Evolutionary conservation across 2,329 filamentous ascomycete genomes (phyloP).

Genomic region (Alternaria consortialis): DNA sequence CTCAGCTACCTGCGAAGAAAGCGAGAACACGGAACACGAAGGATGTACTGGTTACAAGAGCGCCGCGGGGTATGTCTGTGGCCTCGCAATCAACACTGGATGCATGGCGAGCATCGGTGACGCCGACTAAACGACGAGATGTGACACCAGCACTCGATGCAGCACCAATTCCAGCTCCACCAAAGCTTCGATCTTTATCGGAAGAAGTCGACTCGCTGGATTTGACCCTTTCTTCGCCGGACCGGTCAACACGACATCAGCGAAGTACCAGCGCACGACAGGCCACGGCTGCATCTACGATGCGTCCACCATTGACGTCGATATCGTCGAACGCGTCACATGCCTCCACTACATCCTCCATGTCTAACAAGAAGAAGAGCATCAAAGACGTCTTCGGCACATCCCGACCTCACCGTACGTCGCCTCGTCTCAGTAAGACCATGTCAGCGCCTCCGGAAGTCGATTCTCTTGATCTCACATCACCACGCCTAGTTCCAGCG

Average conservation of each 20-base stretch:
- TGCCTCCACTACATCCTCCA: conserved; percentile 10
- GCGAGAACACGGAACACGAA: conserved; percentile 23
- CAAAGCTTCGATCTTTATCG: conserved; percentile 22
- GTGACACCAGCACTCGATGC: conserved; percentile 9
- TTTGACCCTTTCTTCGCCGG: conserved; percentile 40
- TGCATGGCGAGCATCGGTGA: conserved; percentile 38
- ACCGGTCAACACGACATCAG: neutral
- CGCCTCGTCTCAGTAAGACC: conserved; percentile 32
- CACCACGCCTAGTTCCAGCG: conserved; percentile 4
- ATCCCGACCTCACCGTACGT: conserved; percentile 28
- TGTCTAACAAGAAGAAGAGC: conserved; percentile 6
- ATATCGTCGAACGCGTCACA: conserved; percentile 40
- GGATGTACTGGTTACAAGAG: conserved; percentile 9
- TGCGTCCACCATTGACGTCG: conserved; percentile 36
- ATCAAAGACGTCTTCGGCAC: conserved; percentile 3
- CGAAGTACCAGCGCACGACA: conserved; percentile 5
- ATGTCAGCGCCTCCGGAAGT: conserved; percentile 20
- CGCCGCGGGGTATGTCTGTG: conserved; percentile 23
- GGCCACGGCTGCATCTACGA: conserved; percentile 5
- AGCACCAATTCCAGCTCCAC: conserved; percentile 26
- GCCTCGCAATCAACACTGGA: conserved; percentile 44
- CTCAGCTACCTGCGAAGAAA: conserved; percentile 38
- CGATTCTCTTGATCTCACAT: conserved; percentile 28
- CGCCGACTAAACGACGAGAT: conserved; percentile 32
- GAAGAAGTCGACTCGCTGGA: conserved; percentile 40